Percentiles rank a stretch among this genome's conserved stretches.
These are phyloP conservation scores for Tylopilus plumbeoviolaceoides DNA, from an alignment of 768 basidiomycete species.

Conservation along the genomic window DNA sequence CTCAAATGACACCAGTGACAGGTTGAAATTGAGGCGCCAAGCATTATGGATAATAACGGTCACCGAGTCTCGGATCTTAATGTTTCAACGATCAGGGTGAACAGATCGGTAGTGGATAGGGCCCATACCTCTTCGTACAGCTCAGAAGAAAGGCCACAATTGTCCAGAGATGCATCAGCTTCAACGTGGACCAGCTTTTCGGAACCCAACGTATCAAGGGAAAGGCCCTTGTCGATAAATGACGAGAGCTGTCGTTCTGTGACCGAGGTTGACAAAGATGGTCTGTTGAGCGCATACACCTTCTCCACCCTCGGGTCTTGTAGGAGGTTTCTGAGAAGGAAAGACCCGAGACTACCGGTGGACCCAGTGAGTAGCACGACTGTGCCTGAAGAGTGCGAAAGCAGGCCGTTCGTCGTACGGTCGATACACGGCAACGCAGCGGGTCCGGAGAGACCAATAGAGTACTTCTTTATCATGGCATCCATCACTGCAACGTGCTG, in stretches of 20 bases:
- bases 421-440: too few species aligned
- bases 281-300: conserved; percentile 21
- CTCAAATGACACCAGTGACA: conserved; percentile 19
- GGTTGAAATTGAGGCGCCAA: conserved; percentile 35
- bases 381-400: not conserved
- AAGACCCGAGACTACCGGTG: conserved; percentile 40
- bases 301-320: conserved; percentile 16
- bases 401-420: not conserved
- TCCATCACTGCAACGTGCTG: conserved; percentile 17
- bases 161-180: conserved; percentile 29
- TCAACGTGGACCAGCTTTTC: conserved; percentile 35
- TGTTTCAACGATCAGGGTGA: not conserved
- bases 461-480: conserved; percentile 22
- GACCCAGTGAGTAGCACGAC: conserved; percentile 35
- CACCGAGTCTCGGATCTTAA: conserved; percentile 19
- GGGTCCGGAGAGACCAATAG: not conserved
- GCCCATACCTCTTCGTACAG: conserved; percentile 29
- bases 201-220: conserved; percentile 26
- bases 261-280: not conserved
- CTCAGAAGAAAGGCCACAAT: conserved; percentile 26
- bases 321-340: conserved; percentile 31
- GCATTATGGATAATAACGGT: conserved; percentile 28
- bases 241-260: conserved; percentile 29
- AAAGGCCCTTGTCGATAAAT: conserved; percentile 34
- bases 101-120: too few species aligned